Evolutionary conservation across 257 asterid genomes (phyloP).

Genomic region (Nicotiana tabacum): DNA sequence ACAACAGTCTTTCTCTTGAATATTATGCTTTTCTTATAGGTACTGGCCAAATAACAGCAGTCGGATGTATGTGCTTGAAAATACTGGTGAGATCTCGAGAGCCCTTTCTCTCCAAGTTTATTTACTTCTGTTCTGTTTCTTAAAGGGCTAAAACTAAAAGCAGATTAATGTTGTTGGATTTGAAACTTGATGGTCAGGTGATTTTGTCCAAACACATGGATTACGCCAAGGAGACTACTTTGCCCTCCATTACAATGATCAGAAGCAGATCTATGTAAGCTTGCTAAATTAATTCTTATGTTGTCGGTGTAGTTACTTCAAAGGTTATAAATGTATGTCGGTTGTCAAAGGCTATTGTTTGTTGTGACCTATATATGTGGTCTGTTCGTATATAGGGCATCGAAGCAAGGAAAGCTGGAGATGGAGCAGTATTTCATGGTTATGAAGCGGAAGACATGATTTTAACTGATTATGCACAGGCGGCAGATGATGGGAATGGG

Average conservation of each 20-base stretch:
- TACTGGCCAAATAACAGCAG: slow-evolving; percentile 52
- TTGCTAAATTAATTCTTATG: background rate
- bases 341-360: background rate
- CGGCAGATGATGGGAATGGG: slow-evolving; percentile 3
- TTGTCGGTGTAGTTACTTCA: background rate
- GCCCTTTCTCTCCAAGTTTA: background rate
- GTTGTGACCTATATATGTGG: background rate
- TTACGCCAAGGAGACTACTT: slow-evolving; percentile 33
- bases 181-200: slow-evolving; percentile 23
- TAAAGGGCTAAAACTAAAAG: background rate
- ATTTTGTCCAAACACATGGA: slow-evolving; percentile 27
- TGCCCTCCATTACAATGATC: slow-evolving; percentile 28
- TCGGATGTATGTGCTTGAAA: slow-evolving; percentile 48
- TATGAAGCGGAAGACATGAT: slow-evolving; percentile 18
- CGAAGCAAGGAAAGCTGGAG: slow-evolving; percentile 32
- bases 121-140: background rate
- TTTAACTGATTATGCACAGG: slow-evolving; percentile 19
- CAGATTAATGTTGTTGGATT: background rate
- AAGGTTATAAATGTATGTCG: background rate
- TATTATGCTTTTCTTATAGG: slow-evolving; percentile 13
- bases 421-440: background rate
- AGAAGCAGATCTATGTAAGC: slow-evolving; percentile 26
- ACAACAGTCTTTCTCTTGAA: background rate
- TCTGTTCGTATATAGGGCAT: slow-evolving; percentile 24
- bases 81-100: slow-evolving; percentile 29